phyloP scores from a whole-genome alignment of 78 protist genomes.

The Cyanophora paradoxa region DNA sequence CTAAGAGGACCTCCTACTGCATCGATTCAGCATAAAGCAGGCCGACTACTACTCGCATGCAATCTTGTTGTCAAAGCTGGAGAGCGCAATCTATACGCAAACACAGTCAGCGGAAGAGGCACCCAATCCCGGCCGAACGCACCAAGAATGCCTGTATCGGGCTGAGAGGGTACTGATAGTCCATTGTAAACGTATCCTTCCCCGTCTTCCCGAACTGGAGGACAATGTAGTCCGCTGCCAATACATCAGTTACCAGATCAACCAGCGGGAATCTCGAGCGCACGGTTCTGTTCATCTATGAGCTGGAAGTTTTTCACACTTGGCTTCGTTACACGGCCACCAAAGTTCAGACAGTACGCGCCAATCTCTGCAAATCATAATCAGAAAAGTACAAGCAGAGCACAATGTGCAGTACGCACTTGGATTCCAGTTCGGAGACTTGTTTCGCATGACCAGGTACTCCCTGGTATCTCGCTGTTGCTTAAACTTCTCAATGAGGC shows the following conservation, averaged over 20 bases:
- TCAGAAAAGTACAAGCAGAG: background rate
- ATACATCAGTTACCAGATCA: no score
- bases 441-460: background rate
- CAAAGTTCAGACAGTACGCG: slow-evolving; percentile 63
- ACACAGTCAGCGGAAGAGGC: no score
- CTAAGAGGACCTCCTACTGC: no score
- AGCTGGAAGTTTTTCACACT: slow-evolving; percentile 73
- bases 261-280: no score
- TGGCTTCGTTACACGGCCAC: slow-evolving; percentile 58
- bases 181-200: slow-evolving; percentile 7
- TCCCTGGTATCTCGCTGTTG: background rate
- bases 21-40: no score
- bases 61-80: slow-evolving; percentile 17
- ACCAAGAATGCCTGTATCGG: slow-evolving; percentile 16
- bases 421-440: slow-evolving; percentile 22
- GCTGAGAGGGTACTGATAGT: background rate
- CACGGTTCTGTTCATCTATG: background rate
- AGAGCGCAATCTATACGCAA: slow-evolving; percentile 13
- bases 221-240: background rate
- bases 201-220: slow-evolving; percentile 20
- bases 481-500: background rate
- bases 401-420: no score
- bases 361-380: slow-evolving; percentile 7
- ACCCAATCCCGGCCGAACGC: no score
- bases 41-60: slow-evolving; percentile 32